These are phyloP conservation scores for Tulasnella sp. DNA, from an alignment of 768 basidiomycete species.

Conservation along the genomic window DNA sequence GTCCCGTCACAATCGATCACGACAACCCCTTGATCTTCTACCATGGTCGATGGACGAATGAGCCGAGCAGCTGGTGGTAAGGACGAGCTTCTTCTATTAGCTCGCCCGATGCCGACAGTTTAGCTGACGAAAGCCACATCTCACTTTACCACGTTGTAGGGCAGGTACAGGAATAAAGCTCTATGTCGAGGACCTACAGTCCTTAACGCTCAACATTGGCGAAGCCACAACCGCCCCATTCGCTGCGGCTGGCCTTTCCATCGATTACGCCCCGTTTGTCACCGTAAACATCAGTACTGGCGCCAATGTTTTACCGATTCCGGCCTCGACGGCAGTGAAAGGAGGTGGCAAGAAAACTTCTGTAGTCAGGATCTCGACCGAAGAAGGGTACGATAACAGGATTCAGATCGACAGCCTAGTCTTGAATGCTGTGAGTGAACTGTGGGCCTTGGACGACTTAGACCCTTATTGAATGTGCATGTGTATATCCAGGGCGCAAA, in stretches of 20 bases:
- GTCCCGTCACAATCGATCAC: constrained; percentile 25
- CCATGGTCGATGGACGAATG: constrained; percentile 36
- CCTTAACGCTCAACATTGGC: constrained; percentile 39
- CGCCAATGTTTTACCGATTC: constrained; percentile 35
- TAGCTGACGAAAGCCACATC: no score
- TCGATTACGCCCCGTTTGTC: constrained; percentile 38
- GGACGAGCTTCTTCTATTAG: constrained; percentile 22
- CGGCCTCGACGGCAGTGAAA: no score
- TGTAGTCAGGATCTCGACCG: constrained; percentile 35
- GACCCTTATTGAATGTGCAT: not conserved
- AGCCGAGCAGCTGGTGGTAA: constrained; percentile 49
- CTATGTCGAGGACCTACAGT: constrained; percentile 34
- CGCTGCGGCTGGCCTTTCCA: constrained; percentile 38
- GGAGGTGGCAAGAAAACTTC: constrained; percentile 22
- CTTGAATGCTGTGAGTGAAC: constrained; percentile 34
- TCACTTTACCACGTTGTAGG: constrained; percentile 29
- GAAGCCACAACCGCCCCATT: constrained; percentile 39
- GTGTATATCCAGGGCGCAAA: constrained; percentile 40
- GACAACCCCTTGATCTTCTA: constrained; percentile 35
- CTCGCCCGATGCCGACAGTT: no score
- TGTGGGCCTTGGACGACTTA: not conserved
- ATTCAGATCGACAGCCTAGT: constrained; percentile 41
- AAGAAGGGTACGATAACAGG: constrained; percentile 51
- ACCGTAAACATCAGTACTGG: constrained; percentile 41
- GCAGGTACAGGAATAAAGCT: constrained; percentile 41